Conservation (phyloP, 1,284 basidiomycete species). For the Retiboletus flavoniger region DNA sequence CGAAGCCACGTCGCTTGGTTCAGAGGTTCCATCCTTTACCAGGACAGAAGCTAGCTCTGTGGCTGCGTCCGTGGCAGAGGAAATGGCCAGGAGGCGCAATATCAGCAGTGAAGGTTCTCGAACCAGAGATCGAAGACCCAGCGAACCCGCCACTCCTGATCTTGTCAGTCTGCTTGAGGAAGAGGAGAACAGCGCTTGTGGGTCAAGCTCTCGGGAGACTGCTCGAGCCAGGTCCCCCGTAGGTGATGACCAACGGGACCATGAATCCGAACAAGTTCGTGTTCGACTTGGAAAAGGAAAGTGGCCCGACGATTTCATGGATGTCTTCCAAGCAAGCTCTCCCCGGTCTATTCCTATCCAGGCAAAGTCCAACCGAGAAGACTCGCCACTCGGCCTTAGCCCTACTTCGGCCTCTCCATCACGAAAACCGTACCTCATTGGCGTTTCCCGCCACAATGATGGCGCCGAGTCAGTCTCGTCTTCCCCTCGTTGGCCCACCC, state of each 20-base stretch:
- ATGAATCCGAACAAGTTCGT: constrained; percentile 37
- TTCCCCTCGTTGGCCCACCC: constrained; percentile 54
- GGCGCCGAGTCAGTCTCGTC: constrained; percentile 49
- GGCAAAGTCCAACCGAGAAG: constrained; percentile 29
- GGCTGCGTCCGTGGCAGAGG: constrained; percentile 44
- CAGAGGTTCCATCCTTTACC: constrained; percentile 58
- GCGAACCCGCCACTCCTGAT: constrained; percentile 60
- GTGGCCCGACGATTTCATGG: constrained; percentile 79
- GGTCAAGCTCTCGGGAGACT: constrained; percentile 36
- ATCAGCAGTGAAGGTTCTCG: constrained; percentile 34
- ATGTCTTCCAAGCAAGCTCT: constrained; percentile 44
- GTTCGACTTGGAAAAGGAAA: constrained; percentile 73
- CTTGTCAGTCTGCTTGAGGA: constrained; percentile 71
- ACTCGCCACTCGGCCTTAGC: constrained; percentile 29
- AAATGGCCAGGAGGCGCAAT: constrained; percentile 43
- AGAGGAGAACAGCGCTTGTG: constrained; percentile 56
- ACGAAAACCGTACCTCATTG: constrained; percentile 55
- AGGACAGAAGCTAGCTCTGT: constrained; percentile 60
- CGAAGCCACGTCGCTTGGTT: constrained; percentile 63
- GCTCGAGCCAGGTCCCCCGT: constrained; percentile 27
- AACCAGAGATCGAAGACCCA: constrained; percentile 56
- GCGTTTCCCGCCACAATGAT: constrained; percentile 44
- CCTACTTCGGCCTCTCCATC: constrained; percentile 53
- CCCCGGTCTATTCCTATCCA: constrained; percentile 36
- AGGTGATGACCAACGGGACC: constrained; percentile 13